These are phyloP conservation scores for Fraxinus paxiana DNA, from an alignment of 305 asterid genomes.

Conservation along the genomic window DNA sequence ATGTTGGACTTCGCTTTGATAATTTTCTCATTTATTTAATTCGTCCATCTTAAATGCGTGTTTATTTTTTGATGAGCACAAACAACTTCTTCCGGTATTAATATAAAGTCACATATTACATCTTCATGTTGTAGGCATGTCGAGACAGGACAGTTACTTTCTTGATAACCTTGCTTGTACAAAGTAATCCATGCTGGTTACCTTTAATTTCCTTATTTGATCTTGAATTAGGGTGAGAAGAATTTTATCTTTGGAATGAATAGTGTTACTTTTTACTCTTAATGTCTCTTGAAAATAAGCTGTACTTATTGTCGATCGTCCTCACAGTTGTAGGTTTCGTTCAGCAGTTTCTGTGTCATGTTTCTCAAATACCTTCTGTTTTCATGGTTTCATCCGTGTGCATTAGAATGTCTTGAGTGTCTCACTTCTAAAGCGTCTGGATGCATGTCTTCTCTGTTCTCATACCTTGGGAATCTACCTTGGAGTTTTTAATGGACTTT, in stretches of 20 bases:
- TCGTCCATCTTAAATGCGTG: background rate
- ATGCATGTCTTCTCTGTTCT: background rate
- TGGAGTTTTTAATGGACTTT: background rate
- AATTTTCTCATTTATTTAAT: background rate
- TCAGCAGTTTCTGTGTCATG: background rate
- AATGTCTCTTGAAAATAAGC: background rate
- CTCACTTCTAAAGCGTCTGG: background rate
- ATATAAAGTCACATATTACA: background rate
- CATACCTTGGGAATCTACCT: background rate
- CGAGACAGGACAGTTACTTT: background rate
- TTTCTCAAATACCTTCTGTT: background rate
- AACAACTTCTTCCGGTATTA: background rate
- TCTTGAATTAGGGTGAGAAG: background rate
- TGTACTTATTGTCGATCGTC: background rate
- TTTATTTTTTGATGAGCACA: background rate
- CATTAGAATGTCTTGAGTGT: background rate
- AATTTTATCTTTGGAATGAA: background rate
- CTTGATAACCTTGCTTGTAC: background rate
- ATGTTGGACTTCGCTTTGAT: constrained; percentile 34
- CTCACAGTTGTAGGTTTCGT: background rate
- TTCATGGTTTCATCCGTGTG: background rate
- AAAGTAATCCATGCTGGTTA: background rate
- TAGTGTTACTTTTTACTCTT: background rate
- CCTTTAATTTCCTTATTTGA: background rate
- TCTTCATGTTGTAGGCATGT: background rate